Evolutionary conservation across 805 yeast genomes (phyloP), one percentile per base, ranked within the genome.

Genomic region (Starmera caribaea): DNA sequence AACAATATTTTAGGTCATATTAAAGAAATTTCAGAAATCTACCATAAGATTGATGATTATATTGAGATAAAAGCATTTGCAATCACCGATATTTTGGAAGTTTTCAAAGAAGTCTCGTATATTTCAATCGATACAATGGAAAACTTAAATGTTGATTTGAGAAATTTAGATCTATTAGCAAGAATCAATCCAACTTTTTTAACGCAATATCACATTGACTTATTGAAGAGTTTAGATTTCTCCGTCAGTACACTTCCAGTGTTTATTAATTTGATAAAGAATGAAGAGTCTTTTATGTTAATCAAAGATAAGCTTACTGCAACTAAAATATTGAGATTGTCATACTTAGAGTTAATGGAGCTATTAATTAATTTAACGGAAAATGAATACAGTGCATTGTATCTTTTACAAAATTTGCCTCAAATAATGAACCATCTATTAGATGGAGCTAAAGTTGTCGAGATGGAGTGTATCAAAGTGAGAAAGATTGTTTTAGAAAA

Each of bases 371-470:
- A 29, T 1, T 15, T 54, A 3, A 28, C 52, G 2, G 33, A 38
- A 11, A 41, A 31, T 32, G 31, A 34, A 1, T 43, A 51, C 33
- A 38, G 51, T 3, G 24, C 45, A 1, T 10, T n/a, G 1, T 51
- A 42, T 16, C 40, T 54, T 10, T 17, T 51, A 3, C 26, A 31
- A 5, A 44, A 46, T 4, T 16, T 48, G 4, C 56, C 57, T 16
- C 49, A 43, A 15, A 44, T 54, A 5, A 50, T 54, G 56, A 51
- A 50, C 33, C 47, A 45, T 17, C 27, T 53, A 2, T 28, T 53
- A 9, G 39, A 44, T 14, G 51, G 50, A 3, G 41, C 31, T 6
- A 35, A 45, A 10, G 41, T 54, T 8, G 34, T 45, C 9, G 57
- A 53, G 28, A 35, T 50, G 2, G 52, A 53, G 26, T 40, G 49